Conservation (phyloP, 345 rosid species). For the Adansonia digitata region DNA sequence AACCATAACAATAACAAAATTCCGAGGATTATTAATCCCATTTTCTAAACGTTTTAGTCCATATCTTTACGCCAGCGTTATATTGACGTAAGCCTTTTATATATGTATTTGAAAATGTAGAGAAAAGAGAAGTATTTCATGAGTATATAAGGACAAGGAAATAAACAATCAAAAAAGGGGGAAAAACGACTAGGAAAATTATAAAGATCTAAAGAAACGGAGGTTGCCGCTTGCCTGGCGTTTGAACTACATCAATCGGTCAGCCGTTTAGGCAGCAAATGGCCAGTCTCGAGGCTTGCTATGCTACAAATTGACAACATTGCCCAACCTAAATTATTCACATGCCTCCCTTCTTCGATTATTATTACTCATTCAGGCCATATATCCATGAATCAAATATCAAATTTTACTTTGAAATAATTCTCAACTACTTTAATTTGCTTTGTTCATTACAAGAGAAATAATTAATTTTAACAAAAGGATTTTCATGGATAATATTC, state of each 20-base stretch:
- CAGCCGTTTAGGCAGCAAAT: constrained; percentile 8
- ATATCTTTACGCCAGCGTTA: not conserved
- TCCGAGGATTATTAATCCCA: no score
- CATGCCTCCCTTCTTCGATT: not conserved
- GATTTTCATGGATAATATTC: no score
- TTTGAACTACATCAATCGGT: constrained; percentile 2
- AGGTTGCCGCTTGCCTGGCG: not conserved
- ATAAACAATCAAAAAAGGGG: no score
- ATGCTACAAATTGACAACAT: not conserved
- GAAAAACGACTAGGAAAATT: not conserved
- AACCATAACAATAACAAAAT: no score
- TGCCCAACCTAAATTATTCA: constrained; percentile 3
- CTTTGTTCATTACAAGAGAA: no score
- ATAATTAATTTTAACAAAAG: no score
- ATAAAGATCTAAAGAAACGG: not conserved
- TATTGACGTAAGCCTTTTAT: not conserved
- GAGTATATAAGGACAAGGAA: no score
- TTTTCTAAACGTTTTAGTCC: no score
- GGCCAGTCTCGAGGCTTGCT: constrained; percentile 1
- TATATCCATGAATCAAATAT: not conserved
- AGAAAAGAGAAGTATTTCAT: not conserved
- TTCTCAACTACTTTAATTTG: not conserved
- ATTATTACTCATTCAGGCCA: not conserved
- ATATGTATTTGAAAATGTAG: no score
- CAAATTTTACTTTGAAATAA: not conserved